Percentiles rank a stretch among this genome's conserved stretches.
Conservation (phyloP, 2,329 filamentous ascomycete species). For the Berkeleyomyces rouxiae region DNA sequence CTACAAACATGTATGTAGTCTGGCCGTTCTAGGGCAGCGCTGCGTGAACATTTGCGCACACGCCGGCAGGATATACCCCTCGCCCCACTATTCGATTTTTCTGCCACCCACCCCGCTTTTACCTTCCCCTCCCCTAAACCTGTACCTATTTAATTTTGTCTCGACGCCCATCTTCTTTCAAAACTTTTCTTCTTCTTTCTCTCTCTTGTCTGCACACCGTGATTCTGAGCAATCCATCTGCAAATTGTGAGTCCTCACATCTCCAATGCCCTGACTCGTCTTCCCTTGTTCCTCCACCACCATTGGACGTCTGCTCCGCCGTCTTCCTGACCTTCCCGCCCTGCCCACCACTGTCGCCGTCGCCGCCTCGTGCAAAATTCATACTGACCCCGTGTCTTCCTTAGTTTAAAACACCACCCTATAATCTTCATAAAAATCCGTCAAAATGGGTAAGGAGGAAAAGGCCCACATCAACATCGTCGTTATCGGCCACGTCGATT, state of each 20-base stretch:
- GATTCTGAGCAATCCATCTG: constrained; percentile 15
- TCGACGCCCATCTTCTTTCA: constrained; percentile 7
- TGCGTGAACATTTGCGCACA: constrained; percentile 9
- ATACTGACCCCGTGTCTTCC: background rate
- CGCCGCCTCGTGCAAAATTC: background rate
- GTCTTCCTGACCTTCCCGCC: too few species aligned
- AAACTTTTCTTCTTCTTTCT: constrained; percentile 14
- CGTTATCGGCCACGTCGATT: constrained; percentile 99
- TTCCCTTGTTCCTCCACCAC: background rate
- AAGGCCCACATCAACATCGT: constrained; percentile 96
- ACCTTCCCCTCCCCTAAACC: constrained; percentile 4
- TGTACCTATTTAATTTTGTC: constrained; percentile 13
- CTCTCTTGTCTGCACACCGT: constrained; percentile 14
- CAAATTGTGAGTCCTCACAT: constrained; percentile 11
- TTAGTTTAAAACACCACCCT: constrained; percentile 6
- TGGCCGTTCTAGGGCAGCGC: constrained; percentile 11
- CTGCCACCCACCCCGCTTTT: constrained; percentile 14
- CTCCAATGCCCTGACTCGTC: background rate
- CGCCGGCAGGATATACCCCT: constrained; percentile 6
- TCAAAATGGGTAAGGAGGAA: constrained; percentile 60
- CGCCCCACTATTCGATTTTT: constrained; percentile 13
- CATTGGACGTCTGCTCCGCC: background rate
- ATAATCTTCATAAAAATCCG: constrained; percentile 16
- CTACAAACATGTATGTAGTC: background rate
- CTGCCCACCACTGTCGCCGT: too few species aligned